These are phyloP conservation scores for Allomyces arbusculus DNA, from an alignment of 192 early-diverging fungal species.

Conservation along the genomic window DNA sequence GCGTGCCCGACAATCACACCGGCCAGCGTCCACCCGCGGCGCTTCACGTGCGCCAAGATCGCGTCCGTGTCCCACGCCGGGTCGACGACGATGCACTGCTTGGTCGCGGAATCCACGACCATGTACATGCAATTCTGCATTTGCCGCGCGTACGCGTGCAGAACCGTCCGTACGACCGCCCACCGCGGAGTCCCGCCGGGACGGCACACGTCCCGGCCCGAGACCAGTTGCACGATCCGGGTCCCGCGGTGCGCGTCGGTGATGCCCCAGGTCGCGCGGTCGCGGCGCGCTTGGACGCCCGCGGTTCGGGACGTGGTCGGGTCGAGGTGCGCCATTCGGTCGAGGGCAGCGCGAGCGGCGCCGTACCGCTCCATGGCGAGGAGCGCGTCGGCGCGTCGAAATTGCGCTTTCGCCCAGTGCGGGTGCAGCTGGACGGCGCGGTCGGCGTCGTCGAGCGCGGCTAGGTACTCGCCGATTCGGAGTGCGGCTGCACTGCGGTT, in stretches of 20 bases:
- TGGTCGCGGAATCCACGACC: constrained; percentile 53
- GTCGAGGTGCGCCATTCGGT: constrained; percentile 20
- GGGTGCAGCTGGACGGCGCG: constrained; percentile 10
- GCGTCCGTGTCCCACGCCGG: constrained; percentile 86
- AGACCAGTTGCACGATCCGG: constrained; percentile 38
- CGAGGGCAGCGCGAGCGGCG: constrained; percentile 22
- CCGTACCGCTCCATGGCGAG: constrained; percentile 23
- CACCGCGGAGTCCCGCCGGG: constrained; percentile 28
- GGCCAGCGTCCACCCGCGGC: constrained; percentile 41
- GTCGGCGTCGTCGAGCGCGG: constrained; percentile 14
- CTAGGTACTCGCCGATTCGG: constrained; percentile 12
- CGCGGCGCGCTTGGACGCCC: constrained; percentile 24
- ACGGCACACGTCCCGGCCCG: constrained; percentile 49
- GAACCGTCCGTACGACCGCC: constrained; percentile 34
- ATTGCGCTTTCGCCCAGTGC: constrained; percentile 34
- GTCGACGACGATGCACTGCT: not conserved
- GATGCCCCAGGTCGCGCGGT: constrained; percentile 28
- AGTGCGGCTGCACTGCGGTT: constrained; percentile 18
- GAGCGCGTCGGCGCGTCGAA: constrained; percentile 34
- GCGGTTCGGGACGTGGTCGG: constrained; percentile 15
- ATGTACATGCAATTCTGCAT: constrained; percentile 80
- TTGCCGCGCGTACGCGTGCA: constrained; percentile 54
- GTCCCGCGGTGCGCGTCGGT: constrained; percentile 38
- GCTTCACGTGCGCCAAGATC: constrained; percentile 36
- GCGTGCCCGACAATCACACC: constrained; percentile 59